Percentiles rank a stretch among this genome's conserved stretches.
Evolutionary conservation across 129 eudicot species (phyloP).

Genomic region (Cynara cardunculus): DNA sequence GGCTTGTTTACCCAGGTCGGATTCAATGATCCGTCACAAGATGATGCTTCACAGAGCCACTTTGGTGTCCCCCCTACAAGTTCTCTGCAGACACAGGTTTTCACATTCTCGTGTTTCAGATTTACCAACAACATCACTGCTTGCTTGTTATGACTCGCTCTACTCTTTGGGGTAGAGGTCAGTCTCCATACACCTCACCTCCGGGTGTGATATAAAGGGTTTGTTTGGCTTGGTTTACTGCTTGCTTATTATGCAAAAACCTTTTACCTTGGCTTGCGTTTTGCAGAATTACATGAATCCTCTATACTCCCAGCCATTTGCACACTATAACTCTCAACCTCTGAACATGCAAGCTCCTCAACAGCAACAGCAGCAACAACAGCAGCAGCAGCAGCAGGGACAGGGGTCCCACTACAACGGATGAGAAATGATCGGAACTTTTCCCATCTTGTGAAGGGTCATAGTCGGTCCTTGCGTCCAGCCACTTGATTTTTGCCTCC

Average conservation of each 20-base stretch:
- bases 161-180: no score
- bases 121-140: neutral
- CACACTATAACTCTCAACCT: constrained; percentile 70
- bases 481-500: constrained; percentile 23
- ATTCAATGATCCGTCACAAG: constrained; percentile 76
- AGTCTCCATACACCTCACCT: no score
- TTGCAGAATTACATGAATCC: constrained; percentile 51
- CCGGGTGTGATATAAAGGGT: no score
- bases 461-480: constrained; percentile 22
- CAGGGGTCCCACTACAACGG: constrained; percentile 61
- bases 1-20: constrained; percentile 85
- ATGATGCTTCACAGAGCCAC: constrained; percentile 72
- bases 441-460: constrained; percentile 34
- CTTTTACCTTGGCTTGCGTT: no score
- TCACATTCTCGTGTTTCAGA: neutral
- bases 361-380: constrained; percentile 55
- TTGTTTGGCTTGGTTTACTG: no score
- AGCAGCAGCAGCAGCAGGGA: constrained; percentile 47
- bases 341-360: constrained; percentile 51
- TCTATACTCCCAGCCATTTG: constrained; percentile 77
- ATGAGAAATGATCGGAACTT: constrained; percentile 19
- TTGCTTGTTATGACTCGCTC: no score
- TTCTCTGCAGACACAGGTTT: constrained; percentile 81
- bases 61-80: constrained; percentile 50
- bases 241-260: neutral